phyloP scores from a whole-genome alignment of 2,329 filamentous ascomycete genomes.

The Eutypa lata region DNA sequence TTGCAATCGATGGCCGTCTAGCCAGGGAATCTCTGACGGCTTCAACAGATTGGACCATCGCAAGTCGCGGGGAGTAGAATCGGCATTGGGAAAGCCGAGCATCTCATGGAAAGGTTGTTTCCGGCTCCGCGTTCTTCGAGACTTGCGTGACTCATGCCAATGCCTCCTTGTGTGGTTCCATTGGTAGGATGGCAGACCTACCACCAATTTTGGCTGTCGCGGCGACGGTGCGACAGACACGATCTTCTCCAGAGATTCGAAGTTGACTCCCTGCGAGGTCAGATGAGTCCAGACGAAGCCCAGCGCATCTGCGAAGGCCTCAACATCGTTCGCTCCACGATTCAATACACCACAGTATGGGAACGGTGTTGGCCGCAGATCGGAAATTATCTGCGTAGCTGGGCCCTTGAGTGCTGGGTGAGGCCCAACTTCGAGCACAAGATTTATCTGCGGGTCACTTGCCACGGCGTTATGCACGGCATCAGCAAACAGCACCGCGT shows the following conservation, averaged over 20 bases:
- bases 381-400: slow-evolving; percentile 28
- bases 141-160: slow-evolving; percentile 12
- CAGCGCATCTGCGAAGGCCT: neutral
- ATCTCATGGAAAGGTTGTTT: slow-evolving; percentile 6
- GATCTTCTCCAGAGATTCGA: neutral
- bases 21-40: slow-evolving; percentile 12
- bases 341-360: slow-evolving; percentile 31
- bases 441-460: slow-evolving; percentile 9
- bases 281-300: neutral
- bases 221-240: neutral
- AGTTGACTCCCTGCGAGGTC: neutral
- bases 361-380: slow-evolving; percentile 8
- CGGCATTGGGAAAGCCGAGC: slow-evolving; percentile 3
- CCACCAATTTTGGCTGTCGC: slow-evolving; percentile 5
- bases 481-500: slow-evolving; percentile 41
- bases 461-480: slow-evolving; percentile 31
- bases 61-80: slow-evolving; percentile 3
- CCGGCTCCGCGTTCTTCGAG: neutral
- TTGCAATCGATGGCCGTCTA: slow-evolving; percentile 16
- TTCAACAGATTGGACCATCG: slow-evolving; percentile 16
- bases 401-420: slow-evolving; percentile 43
- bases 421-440: slow-evolving; percentile 41
- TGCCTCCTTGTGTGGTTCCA: slow-evolving; percentile 13
- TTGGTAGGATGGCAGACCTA: slow-evolving; percentile 10
- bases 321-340: slow-evolving; percentile 24